These are phyloP conservation scores for Lactifluus pinguis DNA, from an alignment of 768 basidiomycete genomes.

Conservation along the genomic window DNA sequence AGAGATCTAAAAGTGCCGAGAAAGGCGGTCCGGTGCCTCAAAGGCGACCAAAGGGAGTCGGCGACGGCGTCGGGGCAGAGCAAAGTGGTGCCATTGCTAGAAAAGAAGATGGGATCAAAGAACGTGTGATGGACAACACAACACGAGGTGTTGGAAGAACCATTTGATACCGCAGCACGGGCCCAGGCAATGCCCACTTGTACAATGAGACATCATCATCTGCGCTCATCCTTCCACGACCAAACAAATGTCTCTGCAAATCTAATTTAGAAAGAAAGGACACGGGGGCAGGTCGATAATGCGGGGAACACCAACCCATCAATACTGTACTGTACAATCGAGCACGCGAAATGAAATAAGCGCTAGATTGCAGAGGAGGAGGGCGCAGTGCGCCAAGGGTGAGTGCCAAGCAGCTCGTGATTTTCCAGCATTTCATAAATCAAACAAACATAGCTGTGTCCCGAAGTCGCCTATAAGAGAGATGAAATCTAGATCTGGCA, in stretches of 20 bases:
- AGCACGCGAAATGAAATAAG: conserved; percentile 2
- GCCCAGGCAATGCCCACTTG: neutral
- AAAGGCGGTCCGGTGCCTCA: neutral
- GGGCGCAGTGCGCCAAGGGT: neutral
- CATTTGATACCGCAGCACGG: neutral
- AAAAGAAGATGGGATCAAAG: conserved; percentile 1
- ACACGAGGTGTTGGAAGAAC: conserved; percentile 3
- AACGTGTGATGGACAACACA: conserved; percentile 8
- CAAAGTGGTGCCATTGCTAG: neutral
- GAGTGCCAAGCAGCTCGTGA: neutral
- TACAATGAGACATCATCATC: neutral
- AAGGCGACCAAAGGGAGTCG: neutral
- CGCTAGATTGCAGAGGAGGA: neutral
- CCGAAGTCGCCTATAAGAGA: conserved; percentile 1
- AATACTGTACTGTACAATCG: neutral
- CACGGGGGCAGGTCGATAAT: neutral
- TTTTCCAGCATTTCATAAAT: neutral
- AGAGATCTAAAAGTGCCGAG: neutral
- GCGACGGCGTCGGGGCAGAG: neutral
- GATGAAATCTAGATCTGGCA: conserved; percentile 9
- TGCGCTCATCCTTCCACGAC: neutral
- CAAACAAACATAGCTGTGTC: neutral
- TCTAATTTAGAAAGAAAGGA: neutral
- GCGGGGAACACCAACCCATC: neutral
- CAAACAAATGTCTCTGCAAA: neutral